Conservation (phyloP, 306 rosid genomes). For the Comarum palustre region DNA sequence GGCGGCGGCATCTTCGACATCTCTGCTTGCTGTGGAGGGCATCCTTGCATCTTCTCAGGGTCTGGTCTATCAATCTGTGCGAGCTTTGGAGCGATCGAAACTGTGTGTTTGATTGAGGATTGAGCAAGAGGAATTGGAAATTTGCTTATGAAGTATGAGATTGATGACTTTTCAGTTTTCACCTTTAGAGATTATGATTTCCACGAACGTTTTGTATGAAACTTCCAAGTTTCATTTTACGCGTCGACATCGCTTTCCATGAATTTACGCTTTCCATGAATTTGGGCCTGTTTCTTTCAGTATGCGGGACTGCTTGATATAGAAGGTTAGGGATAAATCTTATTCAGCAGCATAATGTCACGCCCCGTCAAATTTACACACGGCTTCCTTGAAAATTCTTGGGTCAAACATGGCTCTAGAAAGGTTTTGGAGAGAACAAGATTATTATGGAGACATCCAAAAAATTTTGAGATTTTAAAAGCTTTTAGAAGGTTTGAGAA, state of each 20-base stretch:
- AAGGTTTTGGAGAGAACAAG: no score
- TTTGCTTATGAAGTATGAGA: neutral
- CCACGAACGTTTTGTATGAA: neutral
- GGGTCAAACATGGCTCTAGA: no score
- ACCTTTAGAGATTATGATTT: neutral
- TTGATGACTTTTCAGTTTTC: neutral
- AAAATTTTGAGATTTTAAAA: no score
- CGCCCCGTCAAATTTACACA: no score
- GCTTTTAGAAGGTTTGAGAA: no score
- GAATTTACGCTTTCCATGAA: neutral
- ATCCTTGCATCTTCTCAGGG: neutral
- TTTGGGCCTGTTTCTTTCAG: no score
- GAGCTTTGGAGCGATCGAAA: neutral
- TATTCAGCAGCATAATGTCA: no score
- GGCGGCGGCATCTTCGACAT: slow-evolving; percentile 26
- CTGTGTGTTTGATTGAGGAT: neutral
- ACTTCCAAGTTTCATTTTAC: neutral
- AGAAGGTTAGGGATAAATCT: no score
- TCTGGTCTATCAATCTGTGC: neutral
- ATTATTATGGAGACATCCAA: no score
- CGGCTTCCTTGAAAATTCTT: no score
- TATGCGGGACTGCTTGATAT: no score
- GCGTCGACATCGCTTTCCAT: neutral
- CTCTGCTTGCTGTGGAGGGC: neutral
- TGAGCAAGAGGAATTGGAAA: neutral